Evolutionary conservation across 2,329 filamentous ascomycete genomes (phyloP), one percentile per base, ranked within the genome.

Genomic region (Alternaria consortialis): DNA sequence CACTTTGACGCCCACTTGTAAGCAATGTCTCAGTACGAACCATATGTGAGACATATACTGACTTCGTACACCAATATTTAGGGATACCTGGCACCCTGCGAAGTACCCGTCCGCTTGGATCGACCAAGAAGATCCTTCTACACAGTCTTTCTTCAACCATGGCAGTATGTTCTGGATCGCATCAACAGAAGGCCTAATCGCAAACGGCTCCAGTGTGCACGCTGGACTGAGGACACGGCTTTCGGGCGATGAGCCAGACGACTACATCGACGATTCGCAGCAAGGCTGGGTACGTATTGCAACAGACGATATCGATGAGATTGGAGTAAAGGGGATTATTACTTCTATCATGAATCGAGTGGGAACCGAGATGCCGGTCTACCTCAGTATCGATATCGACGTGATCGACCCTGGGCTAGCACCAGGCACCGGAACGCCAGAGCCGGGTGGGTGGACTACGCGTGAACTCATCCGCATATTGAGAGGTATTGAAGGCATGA

Each of bases 131-230:
- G 79, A 83, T 54, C 78, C 83, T 7, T 86, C 85, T 3, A 85
- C 87, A 61, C 91, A 92, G 77, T 85, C 87, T 2, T 86, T 90
- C 68, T 95, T 96, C 82, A 97, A 90, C 73, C 93, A 97, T 78
- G 93, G 94, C 5, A 92, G 88, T 68, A 95, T 97, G 89, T 97
- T 97, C 84, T 94, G 92, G 90, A 86, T 94, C 68, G 93, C 93
- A 6, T 89, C 89, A 50, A 88, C 89, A 31, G 93, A 97, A 77
- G 92, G 91, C 0, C 81, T 97, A 27, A 89, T 97, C 59, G 84
- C 87, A 62, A 94, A 94, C 77, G 81, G 84, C 13, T 90, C 87
- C 0, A 91, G 88, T 23, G 91, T 95, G 6, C 93, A 97, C 77
- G 93, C 92, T 0, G 93, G 93, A 1, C 82, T 97, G 52, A 88